Conservation (phyloP, 257 asterid genomes). For the Echium plantagineum region DNA sequence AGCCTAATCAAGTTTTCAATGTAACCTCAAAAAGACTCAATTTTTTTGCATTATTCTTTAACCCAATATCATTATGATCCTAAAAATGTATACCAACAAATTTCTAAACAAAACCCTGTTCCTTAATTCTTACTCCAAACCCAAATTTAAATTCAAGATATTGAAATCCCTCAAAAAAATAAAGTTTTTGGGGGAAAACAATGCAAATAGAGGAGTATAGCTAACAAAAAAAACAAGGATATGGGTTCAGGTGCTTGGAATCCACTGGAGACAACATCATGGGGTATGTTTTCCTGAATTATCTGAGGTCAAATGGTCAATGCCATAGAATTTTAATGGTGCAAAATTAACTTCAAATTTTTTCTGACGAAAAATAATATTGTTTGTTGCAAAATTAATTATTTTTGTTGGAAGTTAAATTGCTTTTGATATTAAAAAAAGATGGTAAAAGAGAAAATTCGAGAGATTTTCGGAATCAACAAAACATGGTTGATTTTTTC, state of each 20-base stretch:
- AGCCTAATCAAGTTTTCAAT: neutral
- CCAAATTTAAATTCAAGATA: neutral
- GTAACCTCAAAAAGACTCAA: constrained; percentile 5
- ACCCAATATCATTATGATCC: constrained; percentile 11
- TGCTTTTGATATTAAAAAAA: too few species aligned
- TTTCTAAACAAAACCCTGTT: constrained; percentile 20
- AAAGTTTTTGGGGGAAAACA: constrained; percentile 7
- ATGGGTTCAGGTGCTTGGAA: neutral
- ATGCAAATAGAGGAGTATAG: constrained; percentile 6
- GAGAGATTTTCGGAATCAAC: too few species aligned
- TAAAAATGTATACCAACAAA: constrained; percentile 2
- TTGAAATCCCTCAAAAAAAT: constrained; percentile 39
- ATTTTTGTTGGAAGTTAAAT: too few species aligned
- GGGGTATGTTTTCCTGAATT: constrained; percentile 16
- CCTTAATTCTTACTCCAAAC: constrained; percentile 25
- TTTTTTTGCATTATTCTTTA: constrained; percentile 6
- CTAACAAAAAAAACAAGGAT: constrained; percentile 2
- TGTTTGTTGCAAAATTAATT: too few species aligned
- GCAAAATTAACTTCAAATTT: neutral
- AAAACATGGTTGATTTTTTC: too few species aligned
- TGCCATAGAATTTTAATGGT: constrained; percentile 9
- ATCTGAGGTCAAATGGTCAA: constrained; percentile 16
- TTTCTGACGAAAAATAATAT: neutral
- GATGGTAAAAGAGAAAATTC: too few species aligned
- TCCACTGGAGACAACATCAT: neutral